Evolutionary conservation across 2,329 filamentous ascomycete species (phyloP).

Genomic region (Ceratocystis destructans): DNA sequence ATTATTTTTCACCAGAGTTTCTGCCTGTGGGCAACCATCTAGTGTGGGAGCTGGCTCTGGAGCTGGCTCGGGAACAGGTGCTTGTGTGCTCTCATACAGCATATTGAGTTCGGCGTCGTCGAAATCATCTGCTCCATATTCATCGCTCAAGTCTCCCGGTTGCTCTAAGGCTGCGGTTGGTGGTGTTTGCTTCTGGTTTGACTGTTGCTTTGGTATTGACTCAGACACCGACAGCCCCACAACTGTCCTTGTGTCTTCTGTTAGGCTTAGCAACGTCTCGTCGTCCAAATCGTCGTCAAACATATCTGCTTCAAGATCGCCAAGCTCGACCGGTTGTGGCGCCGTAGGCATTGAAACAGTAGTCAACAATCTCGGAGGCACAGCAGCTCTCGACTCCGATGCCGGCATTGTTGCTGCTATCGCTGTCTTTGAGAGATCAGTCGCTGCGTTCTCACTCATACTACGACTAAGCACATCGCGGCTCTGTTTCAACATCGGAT

Average conservation of each 20-base stretch:
- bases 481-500: not conserved
- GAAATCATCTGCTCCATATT: slow-evolving; percentile 45
- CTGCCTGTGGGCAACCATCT: not conserved
- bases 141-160: slow-evolving; percentile 26
- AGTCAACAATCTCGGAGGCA: not conserved
- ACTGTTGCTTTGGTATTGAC: not conserved
- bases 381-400: too few species aligned
- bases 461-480: slow-evolving; percentile 10
- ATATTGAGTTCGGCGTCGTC: slow-evolving; percentile 42
- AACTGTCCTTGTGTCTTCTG: slow-evolving; percentile 1
- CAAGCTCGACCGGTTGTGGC: slow-evolving; percentile 12
- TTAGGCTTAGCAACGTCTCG: slow-evolving; percentile 11
- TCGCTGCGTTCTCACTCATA: slow-evolving; percentile 12
- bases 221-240: slow-evolving; percentile 17
- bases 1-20: not conserved
- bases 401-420: not conserved
- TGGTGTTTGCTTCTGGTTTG: not conserved
- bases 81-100: slow-evolving; percentile 25
- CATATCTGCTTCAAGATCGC: slow-evolving; percentile 19
- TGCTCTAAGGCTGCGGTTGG: not conserved
- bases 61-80: slow-evolving; percentile 24
- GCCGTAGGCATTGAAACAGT: not conserved
- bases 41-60: slow-evolving; percentile 16
- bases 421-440: not conserved
- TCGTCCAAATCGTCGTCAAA: slow-evolving; percentile 19